Evolutionary conservation across 371 early-diverging fungal genomes (phyloP), one percentile per base, ranked within the genome.

Genomic region (Mucor lusitanicus): DNA sequence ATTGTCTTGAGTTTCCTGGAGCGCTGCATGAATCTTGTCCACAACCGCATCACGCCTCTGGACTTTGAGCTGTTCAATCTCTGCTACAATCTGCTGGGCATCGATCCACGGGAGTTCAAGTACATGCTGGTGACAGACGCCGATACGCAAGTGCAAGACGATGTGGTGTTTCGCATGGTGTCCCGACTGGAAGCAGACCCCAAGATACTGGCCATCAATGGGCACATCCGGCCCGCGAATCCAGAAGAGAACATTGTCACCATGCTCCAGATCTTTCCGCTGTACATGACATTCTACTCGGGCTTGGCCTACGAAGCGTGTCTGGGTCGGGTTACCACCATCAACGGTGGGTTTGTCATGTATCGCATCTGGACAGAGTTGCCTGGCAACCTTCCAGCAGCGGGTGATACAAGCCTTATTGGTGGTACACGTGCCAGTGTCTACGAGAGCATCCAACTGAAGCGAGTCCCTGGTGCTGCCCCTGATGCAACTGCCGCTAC

Each of bases 231-330:
- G 28, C 82, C 84, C 9, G 80, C 80, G 3, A 81, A 84, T 32
- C 80, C 80, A 3, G 84, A 81, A 48, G 72, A 79, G 53, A 81
- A 78, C 46, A 53, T 84, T 19, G 74, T 70, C 1, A 81, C 84
- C 0, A 84, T 84, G 82, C 70, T 84, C 2, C 84, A 84, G 25
- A 78, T 84, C 12, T 81, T 84, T 58, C 82, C 78, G 9, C 54
- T 77, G 6, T 84, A 84, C 44, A 67, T 76, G 63, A 68, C 79
- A 0, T 78, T 72, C 44, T 81, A 71, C 50, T 76, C 84, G 17
- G 72, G 75, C 0, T 46, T 81, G 6, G 80, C 84, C 5, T 81
- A 78, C 55, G 84, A 84, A 68, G 77, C 81, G 7, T 81, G 75
- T 55, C 59, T 81, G 3, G 67, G 72, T 0, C 77, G 77, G 28